Base-by-base conservation (phyloP, 495 filamentous ascomycete species). In the Podospora comata region DNA sequence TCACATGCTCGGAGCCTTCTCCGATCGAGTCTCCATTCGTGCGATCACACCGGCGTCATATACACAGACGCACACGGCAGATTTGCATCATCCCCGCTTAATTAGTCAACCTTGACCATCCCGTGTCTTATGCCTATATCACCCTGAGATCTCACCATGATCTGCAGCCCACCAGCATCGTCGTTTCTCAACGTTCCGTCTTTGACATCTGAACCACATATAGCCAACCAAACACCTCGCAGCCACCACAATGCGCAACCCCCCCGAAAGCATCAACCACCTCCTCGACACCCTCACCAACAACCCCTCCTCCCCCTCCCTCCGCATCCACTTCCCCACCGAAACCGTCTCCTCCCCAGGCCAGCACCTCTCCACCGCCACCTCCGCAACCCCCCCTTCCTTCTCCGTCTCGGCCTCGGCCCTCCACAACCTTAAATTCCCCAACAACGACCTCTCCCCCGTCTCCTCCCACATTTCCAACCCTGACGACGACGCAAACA, bases 301-400 rank as follows among this genome's bases (percentile, higher is more conserved):
- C 65, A 30, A 30, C 59, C 54, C 39, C 48, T 57, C 39, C 48
- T 57, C 65, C 20, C 54, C 70, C 18, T 34, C 67, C 7, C 72
- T 77, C 15, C 72, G 72, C 28, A 71, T 77, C 56, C 75, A 77
- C 67, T 77, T 76, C 67, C 71, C 71, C 19, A 57, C 59, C 9
- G 67, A 67, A 58, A 69, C 69, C 57, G 68, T 76, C 57, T 27
- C 60, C 48, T 34, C 28, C 3, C 72, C 72, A 1, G 74, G 68
- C 23, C 44, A 26, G 20, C 64, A 68, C 28, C 74, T 77, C 1
- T 59, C 59, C 65, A 70, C 65, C 16, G 23, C 57, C 18, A 62
- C 59, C 3, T 39, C 74, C 13, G 69, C 68, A 15, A 56, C 69
- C 0, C 27, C 65, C 0, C 75, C 75, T 0, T 67, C 73, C 18